Evolutionary conservation across 371 early-diverging fungal species (phyloP).

Genomic region (Funneliformis caledonium): DNA sequence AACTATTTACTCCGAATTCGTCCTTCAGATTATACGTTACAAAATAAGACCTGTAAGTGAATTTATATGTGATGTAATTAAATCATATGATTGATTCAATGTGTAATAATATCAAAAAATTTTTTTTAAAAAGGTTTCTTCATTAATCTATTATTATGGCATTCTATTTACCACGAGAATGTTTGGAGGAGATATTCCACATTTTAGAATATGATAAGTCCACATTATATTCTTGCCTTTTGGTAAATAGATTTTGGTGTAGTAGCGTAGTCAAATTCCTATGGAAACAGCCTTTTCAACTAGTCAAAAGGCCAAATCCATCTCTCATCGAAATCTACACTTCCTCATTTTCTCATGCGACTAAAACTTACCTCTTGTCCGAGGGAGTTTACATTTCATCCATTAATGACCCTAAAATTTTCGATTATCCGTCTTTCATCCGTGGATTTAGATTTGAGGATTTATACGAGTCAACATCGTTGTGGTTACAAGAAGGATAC

Average conservation of each 20-base stretch:
- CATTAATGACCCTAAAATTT: neutral
- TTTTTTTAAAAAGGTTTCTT: too few species aligned
- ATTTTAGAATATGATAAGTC: constrained; percentile 23
- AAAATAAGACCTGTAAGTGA: too few species aligned
- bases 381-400: constrained; percentile 2
- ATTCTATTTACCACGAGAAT: constrained; percentile 3
- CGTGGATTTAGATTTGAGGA: constrained; percentile 19
- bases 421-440: constrained; percentile 27
- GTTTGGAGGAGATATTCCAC: constrained; percentile 21
- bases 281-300: constrained; percentile 32
- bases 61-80: too few species aligned
- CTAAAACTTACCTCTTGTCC: neutral
- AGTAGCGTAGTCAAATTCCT: neutral
- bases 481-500: constrained; percentile 24
- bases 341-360: neutral
- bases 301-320: constrained; percentile 3
- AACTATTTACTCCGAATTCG: too few species aligned
- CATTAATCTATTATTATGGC: neutral
- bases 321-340: constrained; percentile 19
- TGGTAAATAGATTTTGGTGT: constrained; percentile 36
- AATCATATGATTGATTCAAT: too few species aligned
- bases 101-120: too few species aligned
- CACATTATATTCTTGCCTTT: constrained; percentile 19
- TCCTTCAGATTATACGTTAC: too few species aligned
- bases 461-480: constrained; percentile 4